Conservation (phyloP, 2,329 filamentous ascomycete genomes). For the Aspergillus niger region DNA sequence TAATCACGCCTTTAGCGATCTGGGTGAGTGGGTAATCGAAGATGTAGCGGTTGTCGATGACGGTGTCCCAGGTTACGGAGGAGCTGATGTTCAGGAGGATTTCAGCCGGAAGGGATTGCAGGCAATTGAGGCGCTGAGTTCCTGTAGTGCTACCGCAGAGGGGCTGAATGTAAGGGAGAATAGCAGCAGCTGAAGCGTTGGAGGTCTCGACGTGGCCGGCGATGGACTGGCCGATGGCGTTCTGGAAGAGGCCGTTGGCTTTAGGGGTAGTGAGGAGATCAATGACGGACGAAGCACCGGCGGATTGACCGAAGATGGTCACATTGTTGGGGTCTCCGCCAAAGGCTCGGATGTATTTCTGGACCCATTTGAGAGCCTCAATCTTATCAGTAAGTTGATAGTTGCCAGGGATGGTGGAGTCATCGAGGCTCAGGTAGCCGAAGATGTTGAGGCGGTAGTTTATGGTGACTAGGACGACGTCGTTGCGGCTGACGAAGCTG, state of each 20-base stretch:
- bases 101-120: slow-evolving; percentile 48
- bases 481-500: not conserved
- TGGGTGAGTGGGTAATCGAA: slow-evolving; percentile 53
- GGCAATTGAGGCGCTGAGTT: slow-evolving; percentile 54
- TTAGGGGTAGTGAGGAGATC: slow-evolving; percentile 25
- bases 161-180: slow-evolving; percentile 53
- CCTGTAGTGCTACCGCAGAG: slow-evolving; percentile 54
- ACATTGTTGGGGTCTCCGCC: slow-evolving; percentile 33
- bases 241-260: slow-evolving; percentile 27
- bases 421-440: slow-evolving; percentile 2
- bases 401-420: slow-evolving; percentile 13
- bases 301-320: slow-evolving; percentile 31
- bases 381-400: slow-evolving; percentile 19
- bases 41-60: slow-evolving; percentile 61
- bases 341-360: slow-evolving; percentile 32
- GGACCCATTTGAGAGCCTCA: slow-evolving; percentile 28
- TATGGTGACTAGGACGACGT: slow-evolving; percentile 9
- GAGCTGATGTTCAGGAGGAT: slow-evolving; percentile 15
- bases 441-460: slow-evolving; percentile 28
- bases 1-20: slow-evolving; percentile 46
- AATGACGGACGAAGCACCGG: slow-evolving; percentile 23
- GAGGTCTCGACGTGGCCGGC: not conserved
- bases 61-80: slow-evolving; percentile 49
- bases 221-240: slow-evolving; percentile 31
- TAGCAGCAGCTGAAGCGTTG: not conserved